A percentile compares a stretch with the other conserved stretches of the same genome.
Conservation (phyloP, 192 early-diverging fungal species). For the Coemansia sp. region DNA sequence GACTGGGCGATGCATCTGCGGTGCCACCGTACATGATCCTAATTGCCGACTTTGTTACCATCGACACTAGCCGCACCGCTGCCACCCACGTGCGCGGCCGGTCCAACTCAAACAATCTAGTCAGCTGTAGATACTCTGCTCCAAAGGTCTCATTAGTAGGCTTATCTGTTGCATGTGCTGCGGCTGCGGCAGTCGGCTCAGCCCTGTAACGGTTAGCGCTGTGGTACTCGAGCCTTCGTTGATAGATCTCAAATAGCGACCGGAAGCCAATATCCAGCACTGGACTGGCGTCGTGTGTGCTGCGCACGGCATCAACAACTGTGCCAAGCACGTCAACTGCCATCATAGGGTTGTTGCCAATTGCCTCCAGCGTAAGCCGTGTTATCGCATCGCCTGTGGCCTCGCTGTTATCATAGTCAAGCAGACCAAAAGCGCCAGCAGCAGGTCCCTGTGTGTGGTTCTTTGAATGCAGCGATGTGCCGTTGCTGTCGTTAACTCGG, state of each 20-base stretch:
- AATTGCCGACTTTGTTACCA: constrained; percentile 48
- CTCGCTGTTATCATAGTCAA: constrained; percentile 54
- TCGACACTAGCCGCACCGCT: constrained; percentile 44
- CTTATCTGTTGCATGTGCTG: neutral
- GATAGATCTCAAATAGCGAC: constrained; percentile 48
- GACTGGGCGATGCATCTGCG: constrained; percentile 23
- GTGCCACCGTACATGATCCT: constrained; percentile 50
- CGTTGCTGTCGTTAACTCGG: constrained; percentile 6
- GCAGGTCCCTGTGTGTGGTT: neutral
- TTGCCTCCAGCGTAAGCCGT: constrained; percentile 27
- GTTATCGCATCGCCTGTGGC: constrained; percentile 28
- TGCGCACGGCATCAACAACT: constrained; percentile 46
- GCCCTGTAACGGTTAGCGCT: constrained; percentile 39
- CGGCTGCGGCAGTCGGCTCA: neutral
- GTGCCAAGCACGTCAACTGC: constrained; percentile 32
- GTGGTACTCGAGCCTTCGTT: constrained; percentile 39
- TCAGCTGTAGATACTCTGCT: constrained; percentile 47
- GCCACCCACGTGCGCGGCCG: constrained; percentile 52
- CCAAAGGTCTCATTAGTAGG: constrained; percentile 29
- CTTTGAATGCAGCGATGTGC: neutral
- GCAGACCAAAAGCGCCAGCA: constrained; percentile 4
- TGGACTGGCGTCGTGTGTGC: constrained; percentile 44
- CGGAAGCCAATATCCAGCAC: constrained; percentile 51
- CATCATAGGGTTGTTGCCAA: constrained; percentile 7
- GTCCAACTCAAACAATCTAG: constrained; percentile 43